These are phyloP conservation scores for Myriosclerotinia curreyana DNA, from an alignment of 2,329 filamentous ascomycete species.

Conservation along the genomic window DNA sequence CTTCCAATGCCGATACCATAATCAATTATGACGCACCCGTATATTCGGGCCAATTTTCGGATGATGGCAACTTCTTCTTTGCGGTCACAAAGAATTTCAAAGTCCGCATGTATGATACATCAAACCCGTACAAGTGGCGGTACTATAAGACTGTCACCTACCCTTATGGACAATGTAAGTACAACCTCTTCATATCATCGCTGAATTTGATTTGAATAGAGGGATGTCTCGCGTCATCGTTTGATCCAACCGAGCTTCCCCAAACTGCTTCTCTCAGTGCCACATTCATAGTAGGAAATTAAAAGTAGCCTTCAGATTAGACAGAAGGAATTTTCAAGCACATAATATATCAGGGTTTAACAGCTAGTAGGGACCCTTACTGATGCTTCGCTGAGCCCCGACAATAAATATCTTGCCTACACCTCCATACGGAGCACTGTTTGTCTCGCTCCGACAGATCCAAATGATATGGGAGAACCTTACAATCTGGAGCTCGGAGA, in stretches of 20 bases:
- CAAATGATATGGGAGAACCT: constrained; percentile 75
- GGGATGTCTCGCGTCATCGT: neutral
- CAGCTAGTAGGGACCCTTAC: constrained; percentile 72
- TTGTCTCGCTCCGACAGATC: constrained; percentile 83
- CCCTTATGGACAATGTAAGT: constrained; percentile 64
- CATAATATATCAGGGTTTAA: neutral
- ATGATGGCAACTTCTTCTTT: constrained; percentile 97
- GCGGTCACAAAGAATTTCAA: constrained; percentile 88
- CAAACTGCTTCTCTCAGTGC: too few species aligned
- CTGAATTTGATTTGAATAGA: neutral
- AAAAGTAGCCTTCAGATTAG: too few species aligned
- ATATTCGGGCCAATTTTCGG: constrained; percentile 94
- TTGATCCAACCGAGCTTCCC: neutral
- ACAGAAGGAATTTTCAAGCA: too few species aligned
- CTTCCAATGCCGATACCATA: constrained; percentile 75
- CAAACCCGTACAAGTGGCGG: constrained; percentile 90
- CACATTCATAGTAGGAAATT: too few species aligned
- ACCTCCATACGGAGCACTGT: constrained; percentile 83
- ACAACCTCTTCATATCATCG: neutral
- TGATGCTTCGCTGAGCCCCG: constrained; percentile 84
- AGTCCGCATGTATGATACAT: constrained; percentile 96
- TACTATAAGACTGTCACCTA: constrained; percentile 90
- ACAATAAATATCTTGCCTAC: constrained; percentile 90
- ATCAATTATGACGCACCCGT: constrained; percentile 83
- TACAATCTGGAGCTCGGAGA: constrained; percentile 72